A percentile compares a stretch with the other conserved stretches of the same genome.
These are phyloP conservation scores for Candida dendrica DNA, from an alignment of 805 yeast species.

Conservation along the genomic window DNA sequence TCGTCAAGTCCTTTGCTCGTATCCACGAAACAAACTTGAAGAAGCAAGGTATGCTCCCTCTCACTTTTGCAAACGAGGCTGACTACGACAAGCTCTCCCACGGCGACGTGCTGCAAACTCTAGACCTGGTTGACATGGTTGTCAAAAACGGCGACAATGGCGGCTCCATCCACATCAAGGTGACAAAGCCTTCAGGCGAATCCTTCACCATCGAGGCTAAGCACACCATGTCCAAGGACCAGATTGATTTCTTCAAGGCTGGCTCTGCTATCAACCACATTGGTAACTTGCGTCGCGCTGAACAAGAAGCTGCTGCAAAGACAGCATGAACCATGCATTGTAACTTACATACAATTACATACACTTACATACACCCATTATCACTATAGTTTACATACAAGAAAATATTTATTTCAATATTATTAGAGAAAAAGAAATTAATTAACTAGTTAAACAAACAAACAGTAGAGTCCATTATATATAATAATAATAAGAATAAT, in stretches of 20 bases:
- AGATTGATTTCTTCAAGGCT: constrained; percentile 91
- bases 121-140: constrained; percentile 68
- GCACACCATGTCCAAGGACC: constrained; percentile 97
- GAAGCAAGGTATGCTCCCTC: constrained; percentile 96
- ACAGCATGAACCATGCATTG: not conserved
- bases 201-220: constrained; percentile 64
- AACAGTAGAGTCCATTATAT: too few relatives aligned
- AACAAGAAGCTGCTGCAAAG: constrained; percentile 10
- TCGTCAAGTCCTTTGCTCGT: constrained; percentile 95
- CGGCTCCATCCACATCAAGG: constrained; percentile 63
- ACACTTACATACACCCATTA: not conserved
- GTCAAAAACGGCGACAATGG: constrained; percentile 84
- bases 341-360: not conserved
- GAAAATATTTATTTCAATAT: too few relatives aligned
- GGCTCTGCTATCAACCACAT: constrained; percentile 95
- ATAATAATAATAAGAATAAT: too few relatives aligned
- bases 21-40: constrained; percentile 96
- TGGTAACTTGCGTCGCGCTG: constrained; percentile 46
- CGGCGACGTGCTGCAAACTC: constrained; percentile 73
- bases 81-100: constrained; percentile 79
- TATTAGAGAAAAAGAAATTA: too few relatives aligned
- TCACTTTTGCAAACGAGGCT: constrained; percentile 82
- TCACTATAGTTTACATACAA: too few relatives aligned
- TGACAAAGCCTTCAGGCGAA: constrained; percentile 70
- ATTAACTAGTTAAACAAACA: too few relatives aligned